Base-by-base conservation (phyloP, 1,139 yeast species). In the Yamadazyma conglobata region DNA sequence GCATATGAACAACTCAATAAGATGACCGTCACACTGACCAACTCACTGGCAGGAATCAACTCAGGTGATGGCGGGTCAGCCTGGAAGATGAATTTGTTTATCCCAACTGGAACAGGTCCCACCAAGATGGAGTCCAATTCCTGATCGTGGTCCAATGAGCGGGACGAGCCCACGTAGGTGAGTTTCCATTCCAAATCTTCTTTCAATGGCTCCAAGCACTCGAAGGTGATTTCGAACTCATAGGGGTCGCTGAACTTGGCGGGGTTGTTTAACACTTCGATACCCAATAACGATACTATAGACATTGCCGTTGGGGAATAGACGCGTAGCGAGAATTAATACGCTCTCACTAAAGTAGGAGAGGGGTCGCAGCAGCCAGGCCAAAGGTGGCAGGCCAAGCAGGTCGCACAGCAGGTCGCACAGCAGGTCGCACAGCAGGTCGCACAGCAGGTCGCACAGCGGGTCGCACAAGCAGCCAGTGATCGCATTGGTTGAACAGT, bases 11-110 rank as follows among this genome's bases (percentile, higher is more conserved):
- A 91, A 39, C 96, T 85, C 42, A 91, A 69, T 36, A 91, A 64
- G 35, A 91, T 88, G 19, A 91, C 98, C 0, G 98, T 91, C 28
- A 91, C 97, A 46, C 93, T 79, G 13, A 91, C 96, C 43, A 93
- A 72, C 53, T 91, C 98, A 42, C 88, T 81, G 5, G 96, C 95
- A 1, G 99, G 98, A 44, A 91, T 91, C 42, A 89, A 63, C 44
- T 91, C 97, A 0, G 96, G 95, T 3, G 91, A 79, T 1, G 98
- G 98, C 0, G 99, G 95, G 49, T 91, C 97, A 0, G 98, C 97
- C 19, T 86, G 79, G 54, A 91, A 85, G 11, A 89, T 70, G 48
- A 91, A 93, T 58, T 91, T 89, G 54, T 91, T 91, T 31, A 91
- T 79, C 1, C 99, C 99, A 4, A 91, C 95, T 0, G 98, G 99